Percentiles rank a stretch among this genome's conserved stretches.
phyloP scores from a whole-genome alignment of 208 protist species.

The Blastocrithidia nonstop region DNA sequence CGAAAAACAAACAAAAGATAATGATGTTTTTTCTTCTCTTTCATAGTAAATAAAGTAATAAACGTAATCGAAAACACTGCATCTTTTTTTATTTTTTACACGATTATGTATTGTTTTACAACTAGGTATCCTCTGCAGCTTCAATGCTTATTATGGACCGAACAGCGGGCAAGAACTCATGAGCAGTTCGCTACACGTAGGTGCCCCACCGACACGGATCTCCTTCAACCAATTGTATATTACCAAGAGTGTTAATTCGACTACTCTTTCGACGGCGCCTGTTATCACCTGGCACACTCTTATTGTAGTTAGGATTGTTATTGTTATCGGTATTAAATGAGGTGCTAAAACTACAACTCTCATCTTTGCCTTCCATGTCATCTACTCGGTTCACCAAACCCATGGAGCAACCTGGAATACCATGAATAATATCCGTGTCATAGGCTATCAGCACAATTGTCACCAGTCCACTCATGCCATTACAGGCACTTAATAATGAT shows the following conservation, averaged over 20 bases:
- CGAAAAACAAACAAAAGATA: too few species aligned
- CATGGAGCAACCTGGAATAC: constrained; percentile 49
- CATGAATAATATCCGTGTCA: constrained; percentile 59
- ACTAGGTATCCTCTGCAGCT: constrained; percentile 14
- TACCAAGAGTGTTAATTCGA: constrained; percentile 4
- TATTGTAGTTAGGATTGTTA: not conserved
- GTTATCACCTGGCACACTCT: not conserved
- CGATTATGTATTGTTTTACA: not conserved
- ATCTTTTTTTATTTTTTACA: constrained; percentile 12
- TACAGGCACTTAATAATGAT: constrained; percentile 32
- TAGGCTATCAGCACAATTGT: constrained; percentile 67
- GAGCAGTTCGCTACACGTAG: constrained; percentile 24
- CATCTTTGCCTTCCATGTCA: not conserved
- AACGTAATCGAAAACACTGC: constrained; percentile 21
- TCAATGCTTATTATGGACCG: constrained; percentile 36
- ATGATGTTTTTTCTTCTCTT: too few species aligned
- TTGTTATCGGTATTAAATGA: not conserved
- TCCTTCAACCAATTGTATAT: constrained; percentile 69
- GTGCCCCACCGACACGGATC: constrained; percentile 60
- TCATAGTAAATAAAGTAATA: too few species aligned
- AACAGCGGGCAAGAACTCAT: constrained; percentile 29
- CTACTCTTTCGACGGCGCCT: not conserved
- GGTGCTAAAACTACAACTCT: too few species aligned
- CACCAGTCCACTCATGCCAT: constrained; percentile 28
- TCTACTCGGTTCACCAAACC: constrained; percentile 65